Evolutionary conservation across 163 green algal species (phyloP).

Genomic region (Trebouxiophyceae sp.): DNA sequence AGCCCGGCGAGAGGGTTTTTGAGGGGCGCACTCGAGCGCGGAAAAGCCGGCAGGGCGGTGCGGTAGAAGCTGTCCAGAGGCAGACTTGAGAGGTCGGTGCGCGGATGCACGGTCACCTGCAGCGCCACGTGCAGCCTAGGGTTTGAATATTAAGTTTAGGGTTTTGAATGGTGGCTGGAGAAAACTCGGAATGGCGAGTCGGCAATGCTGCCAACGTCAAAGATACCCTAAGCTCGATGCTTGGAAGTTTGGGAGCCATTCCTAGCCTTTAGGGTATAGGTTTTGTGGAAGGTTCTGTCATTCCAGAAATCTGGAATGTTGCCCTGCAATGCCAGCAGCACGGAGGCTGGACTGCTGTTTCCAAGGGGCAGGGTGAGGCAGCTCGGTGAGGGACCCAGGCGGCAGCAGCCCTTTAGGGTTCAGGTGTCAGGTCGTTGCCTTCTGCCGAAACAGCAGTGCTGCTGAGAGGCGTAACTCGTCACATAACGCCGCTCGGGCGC

Average conservation of each 20-base stretch:
- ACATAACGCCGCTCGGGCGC: neutral
- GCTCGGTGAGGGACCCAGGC: neutral
- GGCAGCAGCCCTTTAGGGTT: neutral
- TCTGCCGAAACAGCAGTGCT: neutral
- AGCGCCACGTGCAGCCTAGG: neutral
- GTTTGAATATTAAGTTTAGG: neutral
- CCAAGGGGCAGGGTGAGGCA: too few species aligned
- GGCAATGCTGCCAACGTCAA: too few species aligned
- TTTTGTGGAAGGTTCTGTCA: too few species aligned
- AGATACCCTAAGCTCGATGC: neutral
- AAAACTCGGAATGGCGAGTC: too few species aligned
- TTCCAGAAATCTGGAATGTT: too few species aligned
- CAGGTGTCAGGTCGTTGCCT: too few species aligned
- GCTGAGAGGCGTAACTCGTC: neutral
- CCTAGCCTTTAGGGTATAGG: too few species aligned
- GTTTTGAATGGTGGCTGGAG: too few species aligned
- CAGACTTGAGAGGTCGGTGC: constrained; percentile 59
- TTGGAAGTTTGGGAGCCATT: constrained; percentile 1
- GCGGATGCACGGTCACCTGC: constrained; percentile 62
- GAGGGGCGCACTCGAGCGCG: neutral
- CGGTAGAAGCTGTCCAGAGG: constrained; percentile 89
- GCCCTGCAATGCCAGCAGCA: too few species aligned
- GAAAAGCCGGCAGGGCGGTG: constrained; percentile 41
- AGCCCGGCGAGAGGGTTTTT: too few species aligned
- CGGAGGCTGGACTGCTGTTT: too few species aligned